Evolutionary conservation across 1,139 yeast species (phyloP), one percentile per base, ranked within the genome.

Genomic region (Scheffersomyces quercinus): DNA sequence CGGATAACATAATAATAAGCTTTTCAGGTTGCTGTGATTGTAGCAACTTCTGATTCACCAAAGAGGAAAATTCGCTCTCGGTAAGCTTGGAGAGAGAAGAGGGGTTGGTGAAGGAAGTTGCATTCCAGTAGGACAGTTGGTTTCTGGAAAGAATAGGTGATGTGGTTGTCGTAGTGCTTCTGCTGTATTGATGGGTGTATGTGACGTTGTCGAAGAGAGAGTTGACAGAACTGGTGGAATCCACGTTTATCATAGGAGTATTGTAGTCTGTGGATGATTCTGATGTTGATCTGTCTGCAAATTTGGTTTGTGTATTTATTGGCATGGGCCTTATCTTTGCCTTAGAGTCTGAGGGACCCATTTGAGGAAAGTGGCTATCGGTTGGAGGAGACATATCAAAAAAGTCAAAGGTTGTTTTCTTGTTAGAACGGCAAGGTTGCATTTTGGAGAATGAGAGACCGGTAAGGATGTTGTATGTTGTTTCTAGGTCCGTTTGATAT

Each of bases 1-100:
- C 91, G 10, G 83, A 83, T 37, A 84, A 59, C 43, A 85, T 70
- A 12, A 82, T 56, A 20, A 63, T 52, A 35, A 64, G 33, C 40
- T 60, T 44, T 56, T 63, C 42, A 44, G 6, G 37, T n/a, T 32
- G 45, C 16, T 20, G 29, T 16, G 26, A 15, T 31, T 13, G 12
- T 10, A 16, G 14, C 35, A 31, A 31, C 35, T 31, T 31, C 24
- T 31, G 20, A n/a, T 31, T 31, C 14, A 31, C 35, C 35, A 31
- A 31, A 11, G 35, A 31, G 15, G 35, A 14, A 20, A 31, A 31
- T n/a, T 31, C 35, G n/a, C 15, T 15, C 8, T 15, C 24, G 11
- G 35, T n/a, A 11, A 31, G 35, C 12, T 20, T 31, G 35, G 35
- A 13, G 11, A 13, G 24, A 11, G 20, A 6, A n/a, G 12, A 31